Evolutionary conservation across 2,329 filamentous ascomycete genomes (phyloP), one percentile per base, ranked within the genome.

Genomic region (Talaromyces sp.): DNA sequence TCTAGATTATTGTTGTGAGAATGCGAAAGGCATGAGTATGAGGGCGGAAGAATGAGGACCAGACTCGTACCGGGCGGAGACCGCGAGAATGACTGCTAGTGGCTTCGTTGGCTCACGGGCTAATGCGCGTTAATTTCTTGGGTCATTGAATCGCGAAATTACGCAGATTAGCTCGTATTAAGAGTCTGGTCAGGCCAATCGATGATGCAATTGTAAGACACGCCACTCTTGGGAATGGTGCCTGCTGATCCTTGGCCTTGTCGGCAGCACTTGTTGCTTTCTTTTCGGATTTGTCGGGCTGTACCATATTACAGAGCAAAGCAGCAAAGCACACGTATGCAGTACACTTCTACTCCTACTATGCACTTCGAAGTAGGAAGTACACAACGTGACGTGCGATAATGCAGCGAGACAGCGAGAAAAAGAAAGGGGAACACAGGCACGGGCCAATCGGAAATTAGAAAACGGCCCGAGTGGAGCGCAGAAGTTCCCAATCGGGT

Each of bases 401-500:
- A 13, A n/a, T 31, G 19, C 43, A 10, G 3, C 15, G 31, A 13
- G 13, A 10, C 27, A 19, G 13, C 7, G 50, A 15, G 11, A 15
- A 54, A 37, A 54, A 56, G 52, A 56, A 56, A 56, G 52, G 52
- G 33, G 52, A 39, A 56, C 50, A 56, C 33, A 56, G 50, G 52
- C 52, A 56, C 52, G 31, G 52, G 39, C 57, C 57, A 60, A 60
- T 60, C 57, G 57, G 41, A 60, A 60, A 60, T 35, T 45, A 47
- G 39, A 31, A 17, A 41, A 19, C 35, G 56, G 37, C 17, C 59
- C 27, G 33, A 61, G 41, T 35, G 27, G 43, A 27, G 58, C 25
- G 43, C 22, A 22, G 2, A 37, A 37, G 8, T 37, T 11, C 52
- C 52, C 19, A 33, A 62, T 50, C 43, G 13, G 45, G 59, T 17